Evolutionary conservation across 225 moss, liverwort and hornwort species (phyloP).

Genomic region (Bryoerythrophyllum caledonicum): DNA sequence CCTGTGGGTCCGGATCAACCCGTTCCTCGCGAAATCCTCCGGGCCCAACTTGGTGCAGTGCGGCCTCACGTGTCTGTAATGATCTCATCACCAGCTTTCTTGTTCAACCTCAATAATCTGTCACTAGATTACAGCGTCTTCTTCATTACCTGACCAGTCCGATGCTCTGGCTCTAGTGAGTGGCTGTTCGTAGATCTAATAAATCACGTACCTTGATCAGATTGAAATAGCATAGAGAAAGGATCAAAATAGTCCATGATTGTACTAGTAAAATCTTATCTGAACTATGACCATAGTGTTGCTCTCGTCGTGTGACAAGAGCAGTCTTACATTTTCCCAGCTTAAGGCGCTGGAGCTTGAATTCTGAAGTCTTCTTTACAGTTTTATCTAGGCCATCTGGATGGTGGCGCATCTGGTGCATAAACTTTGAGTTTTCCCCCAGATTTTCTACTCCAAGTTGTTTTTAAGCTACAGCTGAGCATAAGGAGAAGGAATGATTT

Average conservation of each 20-base stretch:
- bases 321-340: conserved; percentile 15
- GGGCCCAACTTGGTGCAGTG: conserved; percentile 70
- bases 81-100: not conserved
- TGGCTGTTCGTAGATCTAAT: conserved; percentile 44
- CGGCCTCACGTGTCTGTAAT: conserved; percentile 67
- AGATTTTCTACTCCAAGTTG: too few species aligned
- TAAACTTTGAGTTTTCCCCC: too few species aligned
- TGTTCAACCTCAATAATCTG: conserved; percentile 29
- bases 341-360: conserved; percentile 7
- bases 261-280: conserved; percentile 40
- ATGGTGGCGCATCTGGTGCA: not conserved
- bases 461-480: too few species aligned
- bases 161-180: not conserved
- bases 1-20: conserved; percentile 86
- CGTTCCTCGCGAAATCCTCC: conserved; percentile 60
- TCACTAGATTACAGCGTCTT: not conserved
- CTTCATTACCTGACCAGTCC: conserved; percentile 12
- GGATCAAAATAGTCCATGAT: conserved; percentile 1
- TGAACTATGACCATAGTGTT: conserved; percentile 12
- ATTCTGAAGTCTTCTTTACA: not conserved
- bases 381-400: not conserved
- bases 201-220: conserved; percentile 20
- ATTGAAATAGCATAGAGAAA: conserved; percentile 28
- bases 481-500: too few species aligned
- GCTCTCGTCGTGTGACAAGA: conserved; percentile 18